Conservation (phyloP, 2,329 filamentous ascomycete genomes). For the Pseudopithomyces maydicus region DNA sequence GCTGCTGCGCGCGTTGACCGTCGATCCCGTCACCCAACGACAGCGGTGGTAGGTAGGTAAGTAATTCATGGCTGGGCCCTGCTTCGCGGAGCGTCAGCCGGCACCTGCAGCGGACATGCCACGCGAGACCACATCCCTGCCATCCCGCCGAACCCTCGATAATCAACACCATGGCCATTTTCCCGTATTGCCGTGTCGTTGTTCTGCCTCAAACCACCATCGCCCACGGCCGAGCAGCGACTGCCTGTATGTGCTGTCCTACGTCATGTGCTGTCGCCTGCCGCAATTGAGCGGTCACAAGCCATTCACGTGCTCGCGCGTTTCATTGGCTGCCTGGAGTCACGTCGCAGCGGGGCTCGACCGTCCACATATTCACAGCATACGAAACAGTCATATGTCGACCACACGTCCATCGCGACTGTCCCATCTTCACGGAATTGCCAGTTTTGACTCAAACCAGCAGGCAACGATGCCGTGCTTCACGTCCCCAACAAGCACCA, state of each 20-base stretch:
- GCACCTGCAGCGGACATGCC: not conserved
- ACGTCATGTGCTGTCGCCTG: not conserved
- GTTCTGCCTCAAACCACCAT: not conserved
- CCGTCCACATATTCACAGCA: not conserved
- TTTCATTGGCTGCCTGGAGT: not conserved
- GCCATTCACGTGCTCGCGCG: not conserved
- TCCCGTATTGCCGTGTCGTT: not conserved
- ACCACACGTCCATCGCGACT: not conserved
- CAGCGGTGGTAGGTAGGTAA: too few relatives aligned
- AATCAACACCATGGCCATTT: not conserved
- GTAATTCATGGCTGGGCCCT: not conserved
- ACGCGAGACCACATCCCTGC: not conserved
- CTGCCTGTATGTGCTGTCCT: too few relatives aligned
- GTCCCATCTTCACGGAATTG: not conserved
- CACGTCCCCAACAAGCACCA: not conserved
- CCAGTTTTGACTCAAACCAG: not conserved
- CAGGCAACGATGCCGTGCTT: slow-evolving; percentile 3
- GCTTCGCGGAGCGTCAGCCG: not conserved
- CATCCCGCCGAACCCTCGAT: not conserved
- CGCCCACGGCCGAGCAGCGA: not conserved
- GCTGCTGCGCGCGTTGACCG: not conserved
- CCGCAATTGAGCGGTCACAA: not conserved
- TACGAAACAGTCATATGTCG: not conserved
- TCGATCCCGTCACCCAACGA: not conserved
- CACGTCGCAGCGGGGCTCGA: not conserved